phyloP scores from a whole-genome alignment of 805 yeast genomes.

The Candida boleticola region DNA sequence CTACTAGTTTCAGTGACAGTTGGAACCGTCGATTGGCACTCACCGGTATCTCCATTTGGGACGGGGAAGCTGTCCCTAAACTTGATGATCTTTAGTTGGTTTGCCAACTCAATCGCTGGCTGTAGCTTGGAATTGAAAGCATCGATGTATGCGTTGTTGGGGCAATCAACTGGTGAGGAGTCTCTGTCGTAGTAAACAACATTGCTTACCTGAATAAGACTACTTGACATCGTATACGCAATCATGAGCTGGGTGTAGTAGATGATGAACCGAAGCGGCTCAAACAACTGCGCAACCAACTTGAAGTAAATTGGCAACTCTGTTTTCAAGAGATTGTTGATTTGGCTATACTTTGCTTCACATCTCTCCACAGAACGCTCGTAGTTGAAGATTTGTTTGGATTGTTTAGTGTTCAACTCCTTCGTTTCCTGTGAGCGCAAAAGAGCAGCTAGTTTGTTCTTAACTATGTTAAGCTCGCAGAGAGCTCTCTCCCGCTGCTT shows the following conservation, averaged over 20 bases:
- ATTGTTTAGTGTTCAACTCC: slow-evolving; percentile 27
- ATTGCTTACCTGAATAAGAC: slow-evolving; percentile 8
- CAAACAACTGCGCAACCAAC: slow-evolving; percentile 27
- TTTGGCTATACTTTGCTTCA: slow-evolving; percentile 26
- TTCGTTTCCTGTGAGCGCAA: slow-evolving; percentile 4
- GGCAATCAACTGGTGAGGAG: not conserved
- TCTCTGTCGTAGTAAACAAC: slow-evolving; percentile 10
- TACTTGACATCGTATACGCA: slow-evolving; percentile 24
- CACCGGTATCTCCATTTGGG: too few species aligned
- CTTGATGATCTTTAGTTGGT: slow-evolving; percentile 19
- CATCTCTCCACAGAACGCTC: slow-evolving; percentile 24
- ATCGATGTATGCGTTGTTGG: not conserved
- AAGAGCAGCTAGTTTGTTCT: slow-evolving; percentile 27
- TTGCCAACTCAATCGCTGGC: slow-evolving; percentile 12
- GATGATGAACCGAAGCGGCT: slow-evolving; percentile 27
- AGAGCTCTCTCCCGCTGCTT: slow-evolving; percentile 33
- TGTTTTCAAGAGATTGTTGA: slow-evolving; percentile 38
- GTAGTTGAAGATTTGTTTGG: slow-evolving; percentile 20
- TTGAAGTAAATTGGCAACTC: slow-evolving; percentile 48
- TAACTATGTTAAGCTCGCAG: slow-evolving; percentile 19
- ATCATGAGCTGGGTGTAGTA: slow-evolving; percentile 39
- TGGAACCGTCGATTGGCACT: slow-evolving; percentile 3
- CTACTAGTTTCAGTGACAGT: slow-evolving; percentile 8
- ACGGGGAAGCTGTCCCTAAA: slow-evolving; percentile 22
- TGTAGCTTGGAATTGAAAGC: slow-evolving; percentile 9